Base-by-base conservation (phyloP, 805 yeast species). In the Teunomyces stri region DNA sequence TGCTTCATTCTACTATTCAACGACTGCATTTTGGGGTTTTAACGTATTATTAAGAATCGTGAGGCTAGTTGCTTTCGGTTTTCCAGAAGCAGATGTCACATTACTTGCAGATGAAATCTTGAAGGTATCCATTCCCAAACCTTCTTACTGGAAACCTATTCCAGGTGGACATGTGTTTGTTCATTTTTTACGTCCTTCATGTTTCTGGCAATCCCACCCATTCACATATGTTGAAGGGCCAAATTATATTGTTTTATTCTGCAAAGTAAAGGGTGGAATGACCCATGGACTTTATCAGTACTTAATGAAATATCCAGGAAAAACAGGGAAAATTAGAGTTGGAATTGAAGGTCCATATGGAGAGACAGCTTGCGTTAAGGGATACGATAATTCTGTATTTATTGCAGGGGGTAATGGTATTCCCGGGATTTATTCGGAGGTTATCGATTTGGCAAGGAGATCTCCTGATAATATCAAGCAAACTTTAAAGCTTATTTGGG, bases 341-440 rank as follows among this genome's bases (percentile, higher is more conserved):
- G 59, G 61, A 7, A 60, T 71, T 10, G 92, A 86, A 59, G 92
- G 92, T 1, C 90, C 91, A 1, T 86, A 87, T 57, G 88, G 92
- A 2, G 69, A 72, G 34, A 52, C 75, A 2, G 59, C 78, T 4
- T 78, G 83, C 2, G 65, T 80, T 12, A 65, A 69, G 21, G 65
- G 69, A 38, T 84, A 76, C 54, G 77, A 80, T 42, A 75, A 78
- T 47, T 76, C 83, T 5, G 71, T 84, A 5, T 73, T 84, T 38
- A 51, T 86, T 20, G 85, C 91, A 6, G 91, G 89, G 42, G 92
- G 94, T 27, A 81, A 81, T 45, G 94, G 94, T 45, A 70, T 87
- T 44, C 83, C 92, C 0, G 87, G 82, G 18, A 65, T 75, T 20
- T 63, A 66, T 41, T 69, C 73, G 15, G 75, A 74, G 53, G 74